Evolutionary conservation across 768 basidiomycete species (phyloP), one percentile per base, ranked within the genome.

Genomic region (Galerina marginata): DNA sequence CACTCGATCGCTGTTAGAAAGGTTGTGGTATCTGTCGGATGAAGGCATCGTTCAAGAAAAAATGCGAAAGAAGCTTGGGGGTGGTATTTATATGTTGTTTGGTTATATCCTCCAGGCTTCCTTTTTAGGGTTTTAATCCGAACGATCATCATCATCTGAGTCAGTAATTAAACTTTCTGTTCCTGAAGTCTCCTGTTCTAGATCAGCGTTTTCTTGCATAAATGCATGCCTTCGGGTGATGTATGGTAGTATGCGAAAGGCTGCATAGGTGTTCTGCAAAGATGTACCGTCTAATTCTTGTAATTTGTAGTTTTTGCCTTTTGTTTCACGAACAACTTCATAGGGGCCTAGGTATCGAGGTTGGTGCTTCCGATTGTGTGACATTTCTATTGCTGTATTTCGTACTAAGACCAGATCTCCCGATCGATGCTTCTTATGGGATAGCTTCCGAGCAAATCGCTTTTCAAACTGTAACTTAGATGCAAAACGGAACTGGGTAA

Each of bases 291-390:
- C 44, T 26, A 50, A 37, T 26, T 50, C 25, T 26, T 50, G 23
- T 16, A 50, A 37, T 16, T 15, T 25, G 55, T 46, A 55, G 37
- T 7, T 51, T 16, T 62, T 56, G 3, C 65, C 65, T 51, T 48
- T 50, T 15, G 58, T 65, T 9, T 56, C 50, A 16, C 55, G 39
- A 9, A 71, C 55, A 1, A 75, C 67, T n/a, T 65, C 56, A 55
- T 65, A 67, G 0, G 74, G 74, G 9, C 72, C 74, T 10, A 71
- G 48, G 52, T 74, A 75, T 1, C 63, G 56, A 3, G 65, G 63
- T 37, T 65, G 68, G 0, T 53, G 53, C 38, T 75, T 75, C 0
- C 54, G 29, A 6, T 33, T 29, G 1, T 58, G 33, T n/a, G n/a
- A 37, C n/a, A 40, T 54, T 4, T 54, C 53, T 1, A 54, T 10